Conservation (phyloP, 192 early-diverging fungal species). For the Backusella tarrabulga region DNA sequence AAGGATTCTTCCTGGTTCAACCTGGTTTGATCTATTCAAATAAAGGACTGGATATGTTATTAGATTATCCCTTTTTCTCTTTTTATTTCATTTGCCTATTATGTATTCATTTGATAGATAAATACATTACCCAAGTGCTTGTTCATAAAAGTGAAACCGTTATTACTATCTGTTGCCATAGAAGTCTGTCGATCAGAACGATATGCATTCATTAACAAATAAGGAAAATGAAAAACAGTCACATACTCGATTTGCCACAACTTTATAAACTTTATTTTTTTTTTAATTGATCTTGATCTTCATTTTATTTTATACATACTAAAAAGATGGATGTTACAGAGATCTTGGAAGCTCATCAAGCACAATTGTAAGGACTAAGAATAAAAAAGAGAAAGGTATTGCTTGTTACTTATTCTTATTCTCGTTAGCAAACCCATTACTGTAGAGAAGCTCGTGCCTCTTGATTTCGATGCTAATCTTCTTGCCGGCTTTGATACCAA, state of each 20-base stretch:
- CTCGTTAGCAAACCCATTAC: conserved; percentile 61
- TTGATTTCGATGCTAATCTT: conserved; percentile 88
- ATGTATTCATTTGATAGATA: too few species aligned
- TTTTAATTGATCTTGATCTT: conserved; percentile 4
- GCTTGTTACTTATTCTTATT: neutral
- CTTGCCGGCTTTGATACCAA: conserved; percentile 82
- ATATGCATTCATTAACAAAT: neutral
- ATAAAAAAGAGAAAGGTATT: neutral
- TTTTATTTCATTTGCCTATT: too few species aligned
- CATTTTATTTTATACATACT: neutral
- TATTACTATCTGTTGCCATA: too few species aligned
- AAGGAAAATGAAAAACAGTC: neutral
- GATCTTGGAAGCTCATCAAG: conserved; percentile 67
- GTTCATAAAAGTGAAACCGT: too few species aligned
- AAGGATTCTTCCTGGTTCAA: too few species aligned
- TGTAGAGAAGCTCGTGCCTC: conserved; percentile 78
- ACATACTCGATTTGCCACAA: neutral
- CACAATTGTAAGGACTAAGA: conserved; percentile 47
- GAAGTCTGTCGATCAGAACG: neutral
- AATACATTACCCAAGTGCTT: too few species aligned
- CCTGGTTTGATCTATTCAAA: too few species aligned
- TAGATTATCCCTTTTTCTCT: too few species aligned
- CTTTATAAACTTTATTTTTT: neutral
- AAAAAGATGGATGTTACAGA: conserved; percentile 63
- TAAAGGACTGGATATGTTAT: too few species aligned